A percentile compares a stretch with the other conserved stretches of the same genome.
Conservation (phyloP, 208 protist genomes). For the Trypanosoma grayi region DNA sequence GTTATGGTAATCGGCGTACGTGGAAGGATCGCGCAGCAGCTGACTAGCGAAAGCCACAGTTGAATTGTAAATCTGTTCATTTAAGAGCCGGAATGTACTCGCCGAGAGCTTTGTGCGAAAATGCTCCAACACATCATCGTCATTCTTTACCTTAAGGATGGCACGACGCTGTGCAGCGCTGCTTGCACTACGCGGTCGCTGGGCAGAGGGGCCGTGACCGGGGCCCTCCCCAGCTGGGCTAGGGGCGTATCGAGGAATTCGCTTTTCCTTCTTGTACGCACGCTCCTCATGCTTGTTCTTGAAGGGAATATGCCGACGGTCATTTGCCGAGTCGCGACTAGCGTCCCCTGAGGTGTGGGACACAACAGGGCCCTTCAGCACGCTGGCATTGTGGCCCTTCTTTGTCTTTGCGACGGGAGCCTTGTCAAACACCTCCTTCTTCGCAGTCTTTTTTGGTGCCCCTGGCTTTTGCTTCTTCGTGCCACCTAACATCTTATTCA, state of each 20-base stretch:
- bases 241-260: constrained; percentile 45
- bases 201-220: constrained; percentile 11
- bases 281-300: constrained; percentile 51
- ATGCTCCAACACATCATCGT: constrained; percentile 79
- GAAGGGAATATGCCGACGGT: constrained; percentile 69
- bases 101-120: constrained; percentile 82
- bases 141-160: constrained; percentile 59
- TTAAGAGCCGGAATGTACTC: constrained; percentile 84
- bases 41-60: constrained; percentile 70
- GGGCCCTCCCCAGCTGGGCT: constrained; percentile 27
- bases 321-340: constrained; percentile 76
- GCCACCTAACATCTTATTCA: constrained; percentile 10
- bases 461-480: constrained; percentile 1
- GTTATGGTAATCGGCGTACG: constrained; percentile 90
- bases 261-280: constrained; percentile 53
- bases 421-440: constrained; percentile 3
- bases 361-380: constrained; percentile 76
- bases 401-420: not conserved
- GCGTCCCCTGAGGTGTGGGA: constrained; percentile 35
- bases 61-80: constrained; percentile 89
- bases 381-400: constrained; percentile 34
- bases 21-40: constrained; percentile 73
- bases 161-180: constrained; percentile 84
- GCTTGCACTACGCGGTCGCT: constrained; percentile 49
- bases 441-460: not conserved